Evolutionary conservation across 139 green algal species (phyloP), one percentile per base, ranked within the genome.

Genomic region (Micractinium sp.): DNA sequence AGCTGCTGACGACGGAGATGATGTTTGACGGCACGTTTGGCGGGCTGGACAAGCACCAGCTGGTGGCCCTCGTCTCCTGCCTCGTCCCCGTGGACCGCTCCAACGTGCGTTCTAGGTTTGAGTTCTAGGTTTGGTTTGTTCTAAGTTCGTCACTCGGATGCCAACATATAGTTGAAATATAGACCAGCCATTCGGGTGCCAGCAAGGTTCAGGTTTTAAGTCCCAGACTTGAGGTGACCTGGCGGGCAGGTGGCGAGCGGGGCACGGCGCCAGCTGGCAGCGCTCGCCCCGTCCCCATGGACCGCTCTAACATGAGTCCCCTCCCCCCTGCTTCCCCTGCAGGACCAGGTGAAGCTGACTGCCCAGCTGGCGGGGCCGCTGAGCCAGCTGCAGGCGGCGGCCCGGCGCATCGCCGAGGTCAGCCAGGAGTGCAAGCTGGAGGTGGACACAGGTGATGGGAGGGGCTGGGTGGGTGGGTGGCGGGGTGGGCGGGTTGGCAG

Each of bases 61-160:
- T 96, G 69, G 92, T 91, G 33, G 96, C 95, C 0, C 86, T 96
- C 4, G 88, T 94, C 69, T 95, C 93, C 53, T 97, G 94, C 91
- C 93, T 97, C 66, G 94, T 98, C 41, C 97, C 94, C 89, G 89
- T 91, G 33, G 96, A 97, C 83, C 98, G 86, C 95, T 97, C 91
- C 94, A 90, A 83, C 89, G 82, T 81, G 85, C 95, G 81, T 90
- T n/a, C n/a, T n/a, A n/a, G n/a, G n/a, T n/a, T n/a, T n/a, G n/a
- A n/a, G n/a, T n/a, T n/a, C n/a, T n/a, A n/a, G n/a, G n/a, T n/a
- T n/a, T n/a, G n/a, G n/a, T n/a, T n/a, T n/a, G n/a, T n/a, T n/a
- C n/a, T n/a, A n/a, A n/a, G n/a, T n/a, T n/a, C n/a, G n/a, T n/a
- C n/a, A n/a, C n/a, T n/a, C n/a, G n/a, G n/a, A n/a, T n/a, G n/a